Evolutionary conservation across 768 basidiomycete species (phyloP).

Genomic region (Mycena rebaudengoi): DNA sequence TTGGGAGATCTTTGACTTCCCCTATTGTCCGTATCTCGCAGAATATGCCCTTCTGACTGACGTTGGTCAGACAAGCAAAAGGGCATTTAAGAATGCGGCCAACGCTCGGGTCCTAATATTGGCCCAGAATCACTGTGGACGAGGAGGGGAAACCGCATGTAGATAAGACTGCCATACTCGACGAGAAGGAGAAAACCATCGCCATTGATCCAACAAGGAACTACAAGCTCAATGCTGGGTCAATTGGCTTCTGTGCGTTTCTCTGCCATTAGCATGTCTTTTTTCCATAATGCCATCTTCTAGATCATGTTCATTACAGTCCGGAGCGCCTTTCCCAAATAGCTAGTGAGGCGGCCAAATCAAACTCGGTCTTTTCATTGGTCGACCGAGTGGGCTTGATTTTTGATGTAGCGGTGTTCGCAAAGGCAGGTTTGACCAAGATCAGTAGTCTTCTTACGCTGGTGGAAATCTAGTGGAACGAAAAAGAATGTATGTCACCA

Average conservation of each 20-base stretch:
- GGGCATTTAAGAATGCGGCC: not conserved
- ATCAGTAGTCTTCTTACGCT: conserved; percentile 82
- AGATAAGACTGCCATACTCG: conserved; percentile 70
- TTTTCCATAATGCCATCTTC: not conserved
- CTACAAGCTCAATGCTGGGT: conserved; percentile 92
- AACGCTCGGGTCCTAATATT: not conserved
- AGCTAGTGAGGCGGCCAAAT: conserved; percentile 78
- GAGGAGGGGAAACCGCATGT: conserved; percentile 63
- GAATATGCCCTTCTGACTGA: not conserved
- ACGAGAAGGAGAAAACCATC: conserved; percentile 71
- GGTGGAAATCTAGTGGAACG: conserved; percentile 71
- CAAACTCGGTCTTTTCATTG: conserved; percentile 71
- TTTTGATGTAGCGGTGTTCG: conserved; percentile 81
- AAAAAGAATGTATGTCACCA: conserved; percentile 72
- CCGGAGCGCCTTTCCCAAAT: conserved; percentile 81
- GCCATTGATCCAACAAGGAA: conserved; percentile 76
- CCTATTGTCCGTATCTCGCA: not conserved
- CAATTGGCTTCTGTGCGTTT: conserved; percentile 84
- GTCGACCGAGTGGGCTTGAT: conserved; percentile 92
- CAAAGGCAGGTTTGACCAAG: conserved; percentile 80
- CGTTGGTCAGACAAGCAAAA: conserved; percentile 67
- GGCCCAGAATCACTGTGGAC: conserved; percentile 59
- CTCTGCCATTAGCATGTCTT: not conserved
- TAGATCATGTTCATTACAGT: conserved; percentile 90
- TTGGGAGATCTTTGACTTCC: no score